A percentile compares a stretch with the other conserved stretches of the same genome.
These are phyloP conservation scores for Lathyrus aphaca DNA, from an alignment of 306 rosid genomes.

Conservation along the genomic window DNA sequence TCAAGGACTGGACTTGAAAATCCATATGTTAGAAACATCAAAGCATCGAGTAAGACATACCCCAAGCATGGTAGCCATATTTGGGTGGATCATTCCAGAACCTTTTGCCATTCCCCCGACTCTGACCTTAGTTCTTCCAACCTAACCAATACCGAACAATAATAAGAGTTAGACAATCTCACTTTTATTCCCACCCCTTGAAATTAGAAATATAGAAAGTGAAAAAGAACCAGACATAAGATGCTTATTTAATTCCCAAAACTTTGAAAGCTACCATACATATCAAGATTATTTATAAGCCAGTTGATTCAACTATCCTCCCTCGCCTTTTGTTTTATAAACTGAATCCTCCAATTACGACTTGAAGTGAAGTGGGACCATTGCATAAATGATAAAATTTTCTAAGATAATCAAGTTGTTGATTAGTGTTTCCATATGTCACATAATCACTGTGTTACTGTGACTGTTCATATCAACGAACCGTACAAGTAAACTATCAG, in stretches of 20 bases:
- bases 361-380: not conserved
- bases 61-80: conserved; percentile 98
- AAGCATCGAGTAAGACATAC: conserved; percentile 54
- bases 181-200: conserved; percentile 1
- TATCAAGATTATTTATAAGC: conserved; percentile 12
- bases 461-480: conserved; percentile 19
- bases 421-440: conserved; percentile 2
- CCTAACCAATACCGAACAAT: conserved; percentile 51
- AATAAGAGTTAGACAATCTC: conserved; percentile 26
- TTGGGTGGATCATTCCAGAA: conserved; percentile 99
- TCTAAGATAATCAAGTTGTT: conserved; percentile 20
- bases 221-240: conserved; percentile 17
- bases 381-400: conserved; percentile 31
- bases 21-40: conserved; percentile 23
- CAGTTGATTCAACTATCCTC: conserved; percentile 13
- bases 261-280: conserved; percentile 6
- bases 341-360: conserved; percentile 1
- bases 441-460: conserved; percentile 19
- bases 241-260: conserved; percentile 27
- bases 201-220: conserved; percentile 6
- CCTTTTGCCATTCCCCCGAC: conserved; percentile 99
- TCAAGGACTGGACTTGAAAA: conserved; percentile 33
- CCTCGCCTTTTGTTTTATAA: not conserved
- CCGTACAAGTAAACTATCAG: conserved; percentile 21
- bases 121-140: conserved; percentile 70